Conservation (phyloP, 192 early-diverging fungal species). For the Coemansia sp. region DNA sequence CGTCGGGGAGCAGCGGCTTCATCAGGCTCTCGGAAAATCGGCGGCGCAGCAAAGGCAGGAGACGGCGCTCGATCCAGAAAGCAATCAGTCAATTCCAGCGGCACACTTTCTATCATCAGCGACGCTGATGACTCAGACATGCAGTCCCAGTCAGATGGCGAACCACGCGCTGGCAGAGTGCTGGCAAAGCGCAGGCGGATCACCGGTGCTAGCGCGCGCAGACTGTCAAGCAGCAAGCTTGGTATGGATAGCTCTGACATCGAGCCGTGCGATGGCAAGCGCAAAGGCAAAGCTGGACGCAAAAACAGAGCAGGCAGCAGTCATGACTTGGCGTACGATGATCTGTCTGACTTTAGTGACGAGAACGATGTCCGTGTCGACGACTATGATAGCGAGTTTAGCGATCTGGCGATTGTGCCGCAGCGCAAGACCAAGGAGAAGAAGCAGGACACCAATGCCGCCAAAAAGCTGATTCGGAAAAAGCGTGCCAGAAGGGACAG, state of each 20-base stretch:
- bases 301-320: not conserved
- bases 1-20: constrained; percentile 21
- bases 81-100: not conserved
- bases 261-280: not conserved
- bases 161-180: not conserved
- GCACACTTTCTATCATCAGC: not conserved
- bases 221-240: not conserved
- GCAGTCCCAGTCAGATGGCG: not conserved
- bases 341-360: constrained; percentile 11
- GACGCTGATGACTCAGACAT: not conserved
- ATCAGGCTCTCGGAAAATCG: not conserved
- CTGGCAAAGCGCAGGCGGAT: not conserved
- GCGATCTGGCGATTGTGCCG: constrained; percentile 13
- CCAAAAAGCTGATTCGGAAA: not conserved
- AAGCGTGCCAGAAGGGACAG: constrained; percentile 24
- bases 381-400: constrained; percentile 1
- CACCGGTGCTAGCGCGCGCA: not conserved
- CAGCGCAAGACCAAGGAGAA: constrained; percentile 5
- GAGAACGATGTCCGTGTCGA: constrained; percentile 7
- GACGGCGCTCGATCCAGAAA: not conserved
- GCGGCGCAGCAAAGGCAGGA: not conserved
- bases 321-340: not conserved
- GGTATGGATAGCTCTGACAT: not conserved
- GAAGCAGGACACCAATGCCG: not conserved
- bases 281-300: not conserved